Conservation (phyloP, 768 basidiomycete species). For the Tulasnella sp. region DNA sequence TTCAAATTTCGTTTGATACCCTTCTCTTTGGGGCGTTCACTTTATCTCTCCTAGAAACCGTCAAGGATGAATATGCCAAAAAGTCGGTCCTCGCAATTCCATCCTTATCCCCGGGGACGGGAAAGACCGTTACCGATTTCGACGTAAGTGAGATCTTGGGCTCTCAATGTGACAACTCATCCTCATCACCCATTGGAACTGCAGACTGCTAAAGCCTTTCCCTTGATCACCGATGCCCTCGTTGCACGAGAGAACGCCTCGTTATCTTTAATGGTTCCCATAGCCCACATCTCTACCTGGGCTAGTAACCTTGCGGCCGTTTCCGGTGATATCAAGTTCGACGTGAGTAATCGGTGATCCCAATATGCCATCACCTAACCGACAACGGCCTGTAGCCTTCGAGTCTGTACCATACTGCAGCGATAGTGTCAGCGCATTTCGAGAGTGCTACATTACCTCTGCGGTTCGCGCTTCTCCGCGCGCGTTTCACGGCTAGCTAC, state of each 20-base stretch:
- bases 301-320: background rate
- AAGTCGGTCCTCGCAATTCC: conserved; percentile 13
- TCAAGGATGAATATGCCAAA: conserved; percentile 28
- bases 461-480: background rate
- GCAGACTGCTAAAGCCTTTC: background rate
- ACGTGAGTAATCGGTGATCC: background rate
- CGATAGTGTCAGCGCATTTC: conserved; percentile 26
- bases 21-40: conserved; percentile 27
- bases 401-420: conserved; percentile 26
- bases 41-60: conserved; percentile 21
- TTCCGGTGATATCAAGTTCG: background rate
- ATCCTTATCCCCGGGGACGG: background rate
- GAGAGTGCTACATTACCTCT: conserved; percentile 26
- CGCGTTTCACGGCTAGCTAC: background rate
- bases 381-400: background rate
- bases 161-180: background rate
- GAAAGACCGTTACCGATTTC: background rate
- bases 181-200: background rate
- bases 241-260: background rate
- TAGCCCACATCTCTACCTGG: conserved; percentile 21
- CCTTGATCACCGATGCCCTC: conserved; percentile 14
- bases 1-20: conserved; percentile 26
- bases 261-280: background rate
- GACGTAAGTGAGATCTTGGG: background rate
- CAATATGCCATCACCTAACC: background rate